Conservation (phyloP, 2,329 filamentous ascomycete species). For the Arthroderma uncinatum region DNA sequence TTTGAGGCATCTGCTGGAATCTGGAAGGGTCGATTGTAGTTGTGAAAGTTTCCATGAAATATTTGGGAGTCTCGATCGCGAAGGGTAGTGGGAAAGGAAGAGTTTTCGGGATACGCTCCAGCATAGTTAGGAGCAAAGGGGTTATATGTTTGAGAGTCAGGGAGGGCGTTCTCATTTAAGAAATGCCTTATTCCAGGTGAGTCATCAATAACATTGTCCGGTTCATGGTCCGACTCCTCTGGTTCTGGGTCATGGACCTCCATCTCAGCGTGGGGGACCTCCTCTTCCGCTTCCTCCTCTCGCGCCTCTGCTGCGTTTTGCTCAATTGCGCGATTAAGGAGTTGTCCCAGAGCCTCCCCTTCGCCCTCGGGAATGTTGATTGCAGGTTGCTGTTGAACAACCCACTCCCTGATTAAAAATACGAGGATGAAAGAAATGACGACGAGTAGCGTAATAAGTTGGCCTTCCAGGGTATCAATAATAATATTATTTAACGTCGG, state of each 20-base stretch:
- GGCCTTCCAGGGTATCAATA: constrained; percentile 78
- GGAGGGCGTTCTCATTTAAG: neutral
- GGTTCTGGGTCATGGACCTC: neutral
- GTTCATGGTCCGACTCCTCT: neutral
- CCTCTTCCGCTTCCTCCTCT: constrained; percentile 10
- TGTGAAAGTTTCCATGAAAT: neutral
- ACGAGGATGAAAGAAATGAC: constrained; percentile 94
- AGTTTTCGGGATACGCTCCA: neutral
- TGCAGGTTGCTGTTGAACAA: constrained; percentile 92
- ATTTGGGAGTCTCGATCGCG: neutral
- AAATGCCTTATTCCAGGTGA: neutral
- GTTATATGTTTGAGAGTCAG: neutral
- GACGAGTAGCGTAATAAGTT: constrained; percentile 82
- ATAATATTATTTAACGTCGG: constrained; percentile 64
- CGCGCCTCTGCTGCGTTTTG: neutral
- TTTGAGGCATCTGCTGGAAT: neutral
- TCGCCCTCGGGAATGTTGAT: constrained; percentile 60
- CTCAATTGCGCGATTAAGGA: constrained; percentile 21
- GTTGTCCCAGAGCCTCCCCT: constrained; percentile 42
- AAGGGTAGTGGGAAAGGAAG: neutral
- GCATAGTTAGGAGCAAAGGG: constrained; percentile 1
- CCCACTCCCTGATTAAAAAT: constrained; percentile 92
- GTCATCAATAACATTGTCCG: neutral
- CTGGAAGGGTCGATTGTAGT: neutral
- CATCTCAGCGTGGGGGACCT: neutral